These are phyloP conservation scores for Wallacemonas sp. DNA, from an alignment of 208 protist genomes.

Conservation along the genomic window DNA sequence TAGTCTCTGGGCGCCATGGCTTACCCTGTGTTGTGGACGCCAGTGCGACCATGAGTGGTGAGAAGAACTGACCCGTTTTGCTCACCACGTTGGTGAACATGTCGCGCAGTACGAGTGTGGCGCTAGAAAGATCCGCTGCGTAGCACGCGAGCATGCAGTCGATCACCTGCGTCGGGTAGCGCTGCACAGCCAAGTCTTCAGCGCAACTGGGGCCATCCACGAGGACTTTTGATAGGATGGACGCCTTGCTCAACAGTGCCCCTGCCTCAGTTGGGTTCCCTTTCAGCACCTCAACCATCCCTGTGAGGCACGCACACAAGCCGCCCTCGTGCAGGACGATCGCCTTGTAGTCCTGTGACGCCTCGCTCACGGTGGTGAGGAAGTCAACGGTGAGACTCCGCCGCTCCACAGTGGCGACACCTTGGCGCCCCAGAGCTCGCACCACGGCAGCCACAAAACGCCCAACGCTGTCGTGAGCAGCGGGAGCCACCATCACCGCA, in stretches of 20 bases:
- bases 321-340: conserved; percentile 5
- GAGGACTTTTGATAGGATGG: conserved; percentile 15
- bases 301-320: background rate
- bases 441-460: conserved; percentile 1
- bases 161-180: conserved; percentile 31
- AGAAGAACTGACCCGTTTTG: conserved; percentile 47
- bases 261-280: background rate
- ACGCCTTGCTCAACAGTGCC: conserved; percentile 8
- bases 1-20: conserved; percentile 36
- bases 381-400: conserved; percentile 3
- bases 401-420: conserved; percentile 16
- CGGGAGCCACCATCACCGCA: background rate
- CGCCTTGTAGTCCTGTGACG: background rate
- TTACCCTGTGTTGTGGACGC: conserved; percentile 22
- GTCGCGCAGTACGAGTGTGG: conserved; percentile 45
- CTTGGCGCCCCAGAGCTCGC: background rate
- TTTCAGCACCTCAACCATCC: conserved; percentile 4
- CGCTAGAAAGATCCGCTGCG: conserved; percentile 11
- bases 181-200: conserved; percentile 21
- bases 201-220: conserved; percentile 12
- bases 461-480: background rate
- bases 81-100: conserved; percentile 40
- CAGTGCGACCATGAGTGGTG: conserved; percentile 38
- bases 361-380: conserved; percentile 1
- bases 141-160: conserved; percentile 37